Evolutionary conservation across 768 basidiomycete genomes (phyloP), one percentile per base, ranked within the genome.

Genomic region (Boletus rubescentipes): DNA sequence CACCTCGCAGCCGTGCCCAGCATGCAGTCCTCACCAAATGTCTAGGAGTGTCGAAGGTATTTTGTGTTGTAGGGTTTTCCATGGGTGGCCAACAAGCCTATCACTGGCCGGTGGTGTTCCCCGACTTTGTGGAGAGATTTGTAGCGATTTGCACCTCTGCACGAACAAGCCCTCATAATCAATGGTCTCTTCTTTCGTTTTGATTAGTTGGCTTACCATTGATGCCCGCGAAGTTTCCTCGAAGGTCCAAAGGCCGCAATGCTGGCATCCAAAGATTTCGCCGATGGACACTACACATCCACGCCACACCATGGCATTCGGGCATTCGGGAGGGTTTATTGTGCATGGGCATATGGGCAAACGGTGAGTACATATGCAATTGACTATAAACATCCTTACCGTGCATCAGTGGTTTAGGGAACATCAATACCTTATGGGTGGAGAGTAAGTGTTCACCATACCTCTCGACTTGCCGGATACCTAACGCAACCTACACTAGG

Each of bases 11-110:
- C 46, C 81, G 78, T 31, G 81, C 82, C 15, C 82, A 84, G 60
- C 72, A 81, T 59, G 71, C 75, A 20, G 80, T 84, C 18, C 72
- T 83, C 18, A 79, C 77, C 31, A 71, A 46, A 42, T 32, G 52
- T 29, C 44, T 61, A 21, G 46, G 53, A 6, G 51, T 67, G 31
- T 50, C 55, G 6, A 57, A 53, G 42, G 45, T 61, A 5, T 53
- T 59, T 35, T 67, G 63, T 39, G 46, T 55, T 10, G 69, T 82
- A 20, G 82, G 82, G 3, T 82, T 83, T 57, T 82, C 81, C 4
- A 85, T 84, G 83, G 81, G 82, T 49, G 83, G 76, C 3, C 83
- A 83, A 44, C 51, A 82, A 77, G 76, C 81, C 0, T 83, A 82
- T 61, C 74, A 84, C 57, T 84, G 80, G 83, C 68, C 81, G 1